Evolutionary conservation across 164 flowering plant genomes (phyloP).

Genomic region (Dillenia suffruticosa): DNA sequence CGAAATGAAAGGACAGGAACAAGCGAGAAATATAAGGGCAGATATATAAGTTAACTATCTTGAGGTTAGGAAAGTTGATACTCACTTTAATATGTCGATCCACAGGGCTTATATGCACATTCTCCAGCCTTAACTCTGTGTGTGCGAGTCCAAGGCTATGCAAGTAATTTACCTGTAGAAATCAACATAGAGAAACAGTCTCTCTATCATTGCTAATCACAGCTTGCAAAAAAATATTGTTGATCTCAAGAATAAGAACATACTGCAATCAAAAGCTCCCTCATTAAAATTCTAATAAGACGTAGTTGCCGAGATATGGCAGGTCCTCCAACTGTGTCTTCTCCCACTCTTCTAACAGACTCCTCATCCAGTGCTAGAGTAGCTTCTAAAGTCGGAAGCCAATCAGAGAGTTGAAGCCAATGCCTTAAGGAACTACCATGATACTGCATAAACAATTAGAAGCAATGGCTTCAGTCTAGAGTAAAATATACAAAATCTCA

Average conservation of each 20-base stretch:
- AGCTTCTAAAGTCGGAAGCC: slow-evolving; percentile 98
- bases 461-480: background rate
- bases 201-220: background rate
- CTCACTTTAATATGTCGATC: slow-evolving; percentile 94
- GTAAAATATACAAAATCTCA: background rate
- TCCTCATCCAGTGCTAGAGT: slow-evolving; percentile 94
- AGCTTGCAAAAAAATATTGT: background rate
- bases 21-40: background rate
- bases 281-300: slow-evolving; percentile 77
- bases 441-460: slow-evolving; percentile 47
- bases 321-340: slow-evolving; percentile 90
- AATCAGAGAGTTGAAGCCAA: slow-evolving; percentile 93
- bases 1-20: too few species aligned
- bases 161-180: slow-evolving; percentile 80
- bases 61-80: background rate
- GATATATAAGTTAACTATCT: too few species aligned
- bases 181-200: slow-evolving; percentile 8
- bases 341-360: slow-evolving; percentile 82
- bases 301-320: slow-evolving; percentile 75
- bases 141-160: slow-evolving; percentile 99
- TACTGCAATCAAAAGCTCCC: slow-evolving; percentile 98
- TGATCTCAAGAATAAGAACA: slow-evolving; percentile 11
- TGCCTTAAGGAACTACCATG: slow-evolving; percentile 96
- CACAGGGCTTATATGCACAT: slow-evolving; percentile 90
- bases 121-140: slow-evolving; percentile 92